Conservation (phyloP, 345 rosid species). For the Gossypioides kirkii region DNA sequence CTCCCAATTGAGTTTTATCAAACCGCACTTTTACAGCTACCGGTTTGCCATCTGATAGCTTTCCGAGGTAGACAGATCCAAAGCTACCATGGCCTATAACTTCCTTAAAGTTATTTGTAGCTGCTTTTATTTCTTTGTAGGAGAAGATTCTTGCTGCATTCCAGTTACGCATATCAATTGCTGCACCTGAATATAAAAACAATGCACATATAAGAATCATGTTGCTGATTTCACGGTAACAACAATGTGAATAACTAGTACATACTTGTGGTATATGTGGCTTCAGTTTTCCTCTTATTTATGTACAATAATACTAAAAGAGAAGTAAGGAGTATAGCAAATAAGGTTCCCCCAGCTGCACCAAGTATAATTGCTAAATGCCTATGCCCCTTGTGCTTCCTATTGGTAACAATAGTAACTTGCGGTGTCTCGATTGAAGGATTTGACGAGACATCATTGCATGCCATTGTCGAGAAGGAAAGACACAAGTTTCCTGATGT, state of each 20-base stretch:
- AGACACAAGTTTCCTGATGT: slow-evolving; percentile 75
- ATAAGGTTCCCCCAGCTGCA: slow-evolving; percentile 52
- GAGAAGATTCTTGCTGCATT: slow-evolving; percentile 71
- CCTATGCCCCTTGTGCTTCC: slow-evolving; percentile 36
- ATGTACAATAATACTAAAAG: slow-evolving; percentile 29
- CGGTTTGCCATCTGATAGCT: slow-evolving; percentile 64
- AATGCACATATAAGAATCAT: slow-evolving; percentile 14
- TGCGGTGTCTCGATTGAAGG: slow-evolving; percentile 72
- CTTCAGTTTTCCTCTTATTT: slow-evolving; percentile 45
- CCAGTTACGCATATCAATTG: slow-evolving; percentile 67
- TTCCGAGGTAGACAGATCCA: slow-evolving; percentile 84
- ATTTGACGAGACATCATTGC: slow-evolving; percentile 59
- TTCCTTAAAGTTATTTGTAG: slow-evolving; percentile 74
- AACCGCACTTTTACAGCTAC: slow-evolving; percentile 89
- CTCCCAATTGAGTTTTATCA: slow-evolving; percentile 81
- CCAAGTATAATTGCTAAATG: slow-evolving; percentile 49
- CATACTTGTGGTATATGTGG: slow-evolving; percentile 44
- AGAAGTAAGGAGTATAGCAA: slow-evolving; percentile 41
- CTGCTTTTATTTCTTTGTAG: slow-evolving; percentile 73
- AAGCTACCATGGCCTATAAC: slow-evolving; percentile 89
- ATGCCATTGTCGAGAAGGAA: slow-evolving; percentile 55
- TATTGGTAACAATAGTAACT: slow-evolving; percentile 50
- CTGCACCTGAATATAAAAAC: slow-evolving; percentile 36
- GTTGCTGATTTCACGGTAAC: not conserved
- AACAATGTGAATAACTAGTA: slow-evolving; percentile 4